Evolutionary conservation across 495 filamentous ascomycete species (phyloP), one percentile per base, ranked within the genome.

Genomic region (Platismatia glauca): DNA sequence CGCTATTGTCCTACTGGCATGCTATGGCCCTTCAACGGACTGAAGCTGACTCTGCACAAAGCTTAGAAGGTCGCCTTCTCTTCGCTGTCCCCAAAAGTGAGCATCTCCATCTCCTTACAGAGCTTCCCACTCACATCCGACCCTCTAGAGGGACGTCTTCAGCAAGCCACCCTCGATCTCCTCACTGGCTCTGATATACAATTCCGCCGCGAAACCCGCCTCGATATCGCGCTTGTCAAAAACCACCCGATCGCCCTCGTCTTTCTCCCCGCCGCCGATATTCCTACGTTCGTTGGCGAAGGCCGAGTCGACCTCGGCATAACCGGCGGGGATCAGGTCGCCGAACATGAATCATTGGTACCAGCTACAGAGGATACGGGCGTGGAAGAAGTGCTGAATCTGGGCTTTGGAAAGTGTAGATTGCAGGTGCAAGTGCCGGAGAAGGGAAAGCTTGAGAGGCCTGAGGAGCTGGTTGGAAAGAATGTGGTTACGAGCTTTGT

Each of bases 31-130:
- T n/a, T 37, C 4, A n/a, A 24, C 8, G 27, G 15, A 57, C 11
- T 3, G 7, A 15, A 3, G 38, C 58, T 66, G 46, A 68, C 46
- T 48, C n/a, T 78, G 78, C 24, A n/a, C 7, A 72, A 72, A 93
- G 89, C 79, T 80, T 97, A 70, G 90, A 91, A 80, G 91, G 91
- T 74, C 87, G 93, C 68, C 84, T 97, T 55, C 83, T 98, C 64
- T 97, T 98, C 71, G 94, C 94, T 62, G 90, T 97, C 27, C 94
- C 94, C 52, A 98, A 98, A 78, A 98, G 91, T 90, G 78, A 74
- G 89, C 58, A 61, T 62, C 59, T 53, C 64, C 20, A 48, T 60
- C 63, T 34, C 33, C 38, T 29, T 12, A 31, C 50, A 38, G 34
- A 15, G 43, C 0, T 16, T 46, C 39, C 27, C 38, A 34, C 7